Evolutionary conservation across 73 alveolate species (phyloP), one percentile per base, ranked within the genome.

Genomic region (Diophrys sp.): DNA sequence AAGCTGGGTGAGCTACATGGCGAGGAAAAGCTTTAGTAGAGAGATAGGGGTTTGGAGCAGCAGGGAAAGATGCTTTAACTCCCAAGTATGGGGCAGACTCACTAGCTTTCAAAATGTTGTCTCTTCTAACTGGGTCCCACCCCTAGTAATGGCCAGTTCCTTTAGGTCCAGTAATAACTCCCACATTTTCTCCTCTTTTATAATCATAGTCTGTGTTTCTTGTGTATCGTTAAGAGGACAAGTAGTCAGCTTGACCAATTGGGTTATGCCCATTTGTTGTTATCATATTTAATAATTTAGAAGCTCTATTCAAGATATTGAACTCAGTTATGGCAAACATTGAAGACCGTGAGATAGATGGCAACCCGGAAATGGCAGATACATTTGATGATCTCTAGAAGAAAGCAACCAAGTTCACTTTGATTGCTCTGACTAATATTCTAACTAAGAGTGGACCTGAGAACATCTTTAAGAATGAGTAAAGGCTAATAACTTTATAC

Each of bases 391-490:
- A 80, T 14, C 31, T 80, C 26, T 31, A 14, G n/a, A 73, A 73
- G 75, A 83, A 83, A 44, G 70, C 91, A 0, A 34, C 33, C 54
- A 83, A 83, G 54, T 83, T 74, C 34, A 32, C 80, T 32, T 32
- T 83, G 14, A 76, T 83, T 14, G 91, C 91, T 18, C 33, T 83
- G 57, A 83, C 91, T 1, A 83, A 83, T 34, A 83, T 83, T 23
- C 55, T 83, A 14, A 83, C 69, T 28, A 75, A 77, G 34, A 54
- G 72, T 24, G 75, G 74, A 29, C 78, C 85, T 25, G 80, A 83
- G 78, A 30, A 34, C 27, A 67, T 44, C 18, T 44, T 44, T 18
- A 44, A 44, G 62, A 44, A 44, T 18, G 62, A 44, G 62, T 18
- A 44, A 44, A 44, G 62, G n/a, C n/a, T n/a, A n/a, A n/a, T n/a